phyloP scores from a whole-genome alignment of 2,329 filamentous ascomycete genomes.

The Colletotrichum nymphaeae region DNA sequence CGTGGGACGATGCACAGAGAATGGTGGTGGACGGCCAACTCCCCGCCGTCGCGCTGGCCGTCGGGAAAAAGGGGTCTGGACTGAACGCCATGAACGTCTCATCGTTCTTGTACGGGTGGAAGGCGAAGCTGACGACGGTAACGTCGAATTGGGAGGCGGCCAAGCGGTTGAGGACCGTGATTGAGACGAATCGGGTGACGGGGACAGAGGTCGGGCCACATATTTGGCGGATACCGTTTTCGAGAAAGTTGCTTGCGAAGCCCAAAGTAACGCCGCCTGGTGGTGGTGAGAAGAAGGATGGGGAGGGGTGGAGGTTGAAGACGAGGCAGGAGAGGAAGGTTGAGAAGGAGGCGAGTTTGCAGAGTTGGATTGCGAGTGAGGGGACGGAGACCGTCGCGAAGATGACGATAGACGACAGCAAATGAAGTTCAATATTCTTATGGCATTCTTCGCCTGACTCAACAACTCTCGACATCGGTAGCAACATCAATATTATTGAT shows the following conservation, averaged over 20 bases:
- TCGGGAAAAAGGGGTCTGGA: constrained; percentile 42
- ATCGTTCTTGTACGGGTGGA: constrained; percentile 55
- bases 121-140: constrained; percentile 45
- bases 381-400: background rate
- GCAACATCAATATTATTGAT: background rate
- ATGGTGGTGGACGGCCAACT: constrained; percentile 44
- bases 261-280: background rate
- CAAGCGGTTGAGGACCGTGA: constrained; percentile 32
- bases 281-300: background rate
- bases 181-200: constrained; percentile 25
- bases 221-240: constrained; percentile 36
- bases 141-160: constrained; percentile 54
- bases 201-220: constrained; percentile 28
- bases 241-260: constrained; percentile 34
- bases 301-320: constrained; percentile 20
- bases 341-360: constrained; percentile 29
- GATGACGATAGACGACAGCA: background rate
- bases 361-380: constrained; percentile 13
- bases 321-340: constrained; percentile 27
- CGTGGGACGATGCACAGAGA: constrained; percentile 41
- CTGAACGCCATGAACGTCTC: constrained; percentile 52
- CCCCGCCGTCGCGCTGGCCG: constrained; percentile 48
- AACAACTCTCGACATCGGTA: background rate
- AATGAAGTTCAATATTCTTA: background rate
- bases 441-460: background rate